A percentile compares a stretch with the other conserved stretches of the same genome.
Conservation (phyloP, 805 yeast genomes). For the Saturnispora kantuleensis region DNA sequence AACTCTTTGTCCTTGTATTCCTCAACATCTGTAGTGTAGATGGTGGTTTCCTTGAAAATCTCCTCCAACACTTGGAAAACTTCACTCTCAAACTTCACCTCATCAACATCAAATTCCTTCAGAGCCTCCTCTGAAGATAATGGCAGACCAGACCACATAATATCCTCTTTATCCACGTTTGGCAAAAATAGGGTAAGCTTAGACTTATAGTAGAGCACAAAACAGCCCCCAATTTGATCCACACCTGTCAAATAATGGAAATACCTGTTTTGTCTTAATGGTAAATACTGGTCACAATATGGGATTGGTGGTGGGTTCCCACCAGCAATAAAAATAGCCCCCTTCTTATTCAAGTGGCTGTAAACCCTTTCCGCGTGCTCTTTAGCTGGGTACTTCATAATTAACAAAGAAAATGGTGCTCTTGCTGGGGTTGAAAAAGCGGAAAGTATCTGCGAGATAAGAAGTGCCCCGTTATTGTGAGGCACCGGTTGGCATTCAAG, state of each 20-base stretch:
- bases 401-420: neutral
- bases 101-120: conserved; percentile 68
- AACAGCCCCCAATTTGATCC: conserved; percentile 62
- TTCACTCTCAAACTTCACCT: conserved; percentile 53
- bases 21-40: conserved; percentile 50
- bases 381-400: conserved; percentile 71
- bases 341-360: conserved; percentile 21
- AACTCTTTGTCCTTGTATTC: conserved; percentile 31
- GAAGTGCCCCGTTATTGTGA: neutral
- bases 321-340: conserved; percentile 50
- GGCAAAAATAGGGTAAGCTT: conserved; percentile 70
- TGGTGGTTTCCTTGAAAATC: conserved; percentile 16
- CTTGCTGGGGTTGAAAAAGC: no score
- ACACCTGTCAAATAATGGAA: conserved; percentile 83
- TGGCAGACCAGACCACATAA: conserved; percentile 96
- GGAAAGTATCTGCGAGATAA: neutral
- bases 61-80: conserved; percentile 29
- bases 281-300: conserved; percentile 70
- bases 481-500: neutral
- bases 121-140: conserved; percentile 54
- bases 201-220: conserved; percentile 51
- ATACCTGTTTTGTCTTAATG: conserved; percentile 83
- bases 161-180: conserved; percentile 74
- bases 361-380: conserved; percentile 53
- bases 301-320: conserved; percentile 49